Evolutionary conservation across 2,329 filamentous ascomycete genomes (phyloP), one percentile per base, ranked within the genome.

Genomic region (Calonectria naviculata): DNA sequence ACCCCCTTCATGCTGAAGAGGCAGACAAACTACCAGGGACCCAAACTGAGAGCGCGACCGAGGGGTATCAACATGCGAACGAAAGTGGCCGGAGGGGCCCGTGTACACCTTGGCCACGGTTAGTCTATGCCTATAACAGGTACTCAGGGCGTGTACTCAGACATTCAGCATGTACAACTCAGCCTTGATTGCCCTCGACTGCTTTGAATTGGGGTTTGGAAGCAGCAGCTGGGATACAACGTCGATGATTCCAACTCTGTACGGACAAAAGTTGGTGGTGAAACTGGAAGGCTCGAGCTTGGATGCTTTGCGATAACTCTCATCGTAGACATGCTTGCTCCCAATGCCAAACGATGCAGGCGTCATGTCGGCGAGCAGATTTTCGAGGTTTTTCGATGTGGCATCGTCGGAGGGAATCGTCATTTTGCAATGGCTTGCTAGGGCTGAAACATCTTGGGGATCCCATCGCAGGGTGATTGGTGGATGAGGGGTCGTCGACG

Each of bases 61-160:
- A 0, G 89, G 88, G 0, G 87, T 90, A 70, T 91, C 88, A 10
- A 90, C 84, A 65, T 90, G 87, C 0, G 84, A 76, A 26, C 85
- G 84, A 76, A 90, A 90, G 19, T 83, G 81, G 0, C 87, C 87
- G 0, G 85, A 88, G 0, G 87, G 88, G 0, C 81, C 85, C 0
- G 84, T 85, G 72, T 90, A 90, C 2, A 89, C 76, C 73, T 91
- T 91, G 26, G 15, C 29, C 9, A 5, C 5, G 15, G 46, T 49
- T 15, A 49, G 46, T 9, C 19, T 29, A 19, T 6, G 13, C 24
- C 12, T 17, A 19, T 7, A n/a, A 26, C 8, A 24, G 2, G 24
- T 17, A 49, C 8, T 49, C 12, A 28, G 24, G 24, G 12, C 4
- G 29, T 21, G n/a, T 24, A 12, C 12, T 15, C 52, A 15, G 13